Conservation (phyloP, 2,329 filamentous ascomycete genomes). For the Fusarium oxysporum region DNA sequence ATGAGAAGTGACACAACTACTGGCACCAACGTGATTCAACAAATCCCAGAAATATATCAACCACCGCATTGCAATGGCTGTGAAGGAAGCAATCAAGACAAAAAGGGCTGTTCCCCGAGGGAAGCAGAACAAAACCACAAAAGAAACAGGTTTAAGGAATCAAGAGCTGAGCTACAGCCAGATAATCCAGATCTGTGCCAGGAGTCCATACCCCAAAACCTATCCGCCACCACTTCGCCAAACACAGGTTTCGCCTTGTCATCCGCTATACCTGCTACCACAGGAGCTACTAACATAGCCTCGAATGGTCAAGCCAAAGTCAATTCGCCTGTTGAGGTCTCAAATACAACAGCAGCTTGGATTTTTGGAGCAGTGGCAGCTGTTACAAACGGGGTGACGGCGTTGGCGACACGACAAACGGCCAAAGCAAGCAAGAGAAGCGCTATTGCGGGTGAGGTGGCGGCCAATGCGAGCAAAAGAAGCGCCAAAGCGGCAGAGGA, state of each 20-base stretch:
- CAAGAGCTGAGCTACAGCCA: not conserved
- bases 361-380: not conserved
- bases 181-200: not conserved
- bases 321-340: rapidly evolving
- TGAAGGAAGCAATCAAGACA: not conserved
- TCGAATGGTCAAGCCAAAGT: rapidly evolving
- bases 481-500: not conserved
- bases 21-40: rapidly evolving
- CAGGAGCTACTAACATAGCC: rapidly evolving
- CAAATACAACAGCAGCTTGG: not conserved
- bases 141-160: not conserved
- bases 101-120: not conserved
- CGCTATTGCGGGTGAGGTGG: no score
- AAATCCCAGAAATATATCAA: rapidly evolving
- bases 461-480: not conserved
- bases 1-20: not conserved
- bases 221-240: not conserved
- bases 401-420: not conserved
- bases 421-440: not conserved
- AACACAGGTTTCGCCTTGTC: not conserved
- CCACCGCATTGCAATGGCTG: not conserved
- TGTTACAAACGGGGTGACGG: not conserved
- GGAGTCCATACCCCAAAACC: not conserved
- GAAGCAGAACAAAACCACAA: not conserved
- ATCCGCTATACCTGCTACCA: rapidly evolving